A percentile compares a stretch with the other conserved stretches of the same genome.
Evolutionary conservation across 495 filamentous ascomycete genomes (phyloP).

Genomic region (Penicillium cataractarum): DNA sequence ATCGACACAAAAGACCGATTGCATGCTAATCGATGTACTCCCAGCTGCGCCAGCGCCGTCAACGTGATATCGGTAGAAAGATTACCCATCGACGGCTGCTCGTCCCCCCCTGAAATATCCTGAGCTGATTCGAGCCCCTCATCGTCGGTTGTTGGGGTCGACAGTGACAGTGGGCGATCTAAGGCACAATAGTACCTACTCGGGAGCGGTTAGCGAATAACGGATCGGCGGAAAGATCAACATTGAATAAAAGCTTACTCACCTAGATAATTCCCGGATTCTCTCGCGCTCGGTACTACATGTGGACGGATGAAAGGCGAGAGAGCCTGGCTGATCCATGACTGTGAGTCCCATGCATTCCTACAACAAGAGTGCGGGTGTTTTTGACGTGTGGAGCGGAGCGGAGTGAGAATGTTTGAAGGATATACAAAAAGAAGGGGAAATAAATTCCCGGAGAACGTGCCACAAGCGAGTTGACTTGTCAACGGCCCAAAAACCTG

Average conservation of each 20-base stretch:
- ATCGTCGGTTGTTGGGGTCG: background rate
- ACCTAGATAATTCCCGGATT: conserved; percentile 30
- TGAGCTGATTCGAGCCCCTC: conserved; percentile 2
- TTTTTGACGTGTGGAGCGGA: background rate
- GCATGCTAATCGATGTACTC: conserved; percentile 53
- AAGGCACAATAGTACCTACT: conserved; percentile 40
- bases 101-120: conserved; percentile 17
- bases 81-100: conserved; percentile 16
- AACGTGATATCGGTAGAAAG: conserved; percentile 60
- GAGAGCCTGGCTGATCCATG: conserved; percentile 19
- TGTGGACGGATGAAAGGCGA: conserved; percentile 17
- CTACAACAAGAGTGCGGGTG: background rate
- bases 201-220: background rate
- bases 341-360: conserved; percentile 9
- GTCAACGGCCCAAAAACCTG: conserved; percentile 10
- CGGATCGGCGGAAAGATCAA: background rate
- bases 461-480: conserved; percentile 5
- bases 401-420: background rate
- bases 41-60: conserved; percentile 66
- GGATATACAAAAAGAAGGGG: background rate
- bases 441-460: conserved; percentile 7
- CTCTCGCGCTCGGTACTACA: conserved; percentile 28
- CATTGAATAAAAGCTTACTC: background rate
- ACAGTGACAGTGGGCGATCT: conserved; percentile 14
- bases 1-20: conserved; percentile 62